Percentiles rank a stretch among this genome's conserved stretches.
Evolutionary conservation across 208 protist genomes (phyloP).

Genomic region (Leptomonas pyrrhocoris): DNA sequence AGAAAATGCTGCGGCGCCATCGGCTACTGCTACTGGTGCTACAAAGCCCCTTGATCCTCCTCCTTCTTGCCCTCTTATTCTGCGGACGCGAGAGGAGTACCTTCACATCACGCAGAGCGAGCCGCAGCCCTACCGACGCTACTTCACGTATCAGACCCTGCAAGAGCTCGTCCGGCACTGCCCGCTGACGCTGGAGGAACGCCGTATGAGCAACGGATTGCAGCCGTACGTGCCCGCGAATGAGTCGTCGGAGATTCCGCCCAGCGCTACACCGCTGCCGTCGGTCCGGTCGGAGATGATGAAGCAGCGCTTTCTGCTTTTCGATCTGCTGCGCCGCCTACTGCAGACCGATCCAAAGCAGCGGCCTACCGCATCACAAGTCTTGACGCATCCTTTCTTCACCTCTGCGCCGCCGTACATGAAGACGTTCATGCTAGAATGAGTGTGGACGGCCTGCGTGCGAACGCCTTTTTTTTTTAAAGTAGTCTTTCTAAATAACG

Average conservation of each 20-base stretch:
- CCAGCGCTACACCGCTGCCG: slow-evolving; percentile 16
- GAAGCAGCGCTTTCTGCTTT: slow-evolving; percentile 76
- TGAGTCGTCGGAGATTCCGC: slow-evolving; percentile 23
- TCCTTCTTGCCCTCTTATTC: slow-evolving; percentile 1
- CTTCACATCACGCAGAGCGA: slow-evolving; percentile 26
- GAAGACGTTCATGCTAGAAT: slow-evolving; percentile 41
- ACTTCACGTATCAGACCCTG: slow-evolving; percentile 73
- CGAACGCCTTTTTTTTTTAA: no score
- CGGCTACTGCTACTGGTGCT: background rate
- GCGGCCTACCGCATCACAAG: slow-evolving; percentile 64
- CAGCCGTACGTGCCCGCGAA: slow-evolving; percentile 38
- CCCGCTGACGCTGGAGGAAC: slow-evolving; percentile 64
- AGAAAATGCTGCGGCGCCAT: background rate
- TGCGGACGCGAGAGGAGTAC: slow-evolving; percentile 28
- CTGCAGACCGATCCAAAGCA: slow-evolving; percentile 57
- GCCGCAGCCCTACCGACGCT: slow-evolving; percentile 56
- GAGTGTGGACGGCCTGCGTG: no score
- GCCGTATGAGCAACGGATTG: slow-evolving; percentile 54
- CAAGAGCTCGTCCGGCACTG: slow-evolving; percentile 72
- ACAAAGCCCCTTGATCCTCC: background rate
- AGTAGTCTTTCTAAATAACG: no score
- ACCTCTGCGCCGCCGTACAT: slow-evolving; percentile 51
- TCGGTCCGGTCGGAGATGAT: slow-evolving; percentile 61
- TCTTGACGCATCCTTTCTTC: slow-evolving; percentile 77
- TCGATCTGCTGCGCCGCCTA: slow-evolving; percentile 67